Base-by-base conservation (phyloP, 2,329 filamentous ascomycete genomes). In the Blastomyces parvus region DNA sequence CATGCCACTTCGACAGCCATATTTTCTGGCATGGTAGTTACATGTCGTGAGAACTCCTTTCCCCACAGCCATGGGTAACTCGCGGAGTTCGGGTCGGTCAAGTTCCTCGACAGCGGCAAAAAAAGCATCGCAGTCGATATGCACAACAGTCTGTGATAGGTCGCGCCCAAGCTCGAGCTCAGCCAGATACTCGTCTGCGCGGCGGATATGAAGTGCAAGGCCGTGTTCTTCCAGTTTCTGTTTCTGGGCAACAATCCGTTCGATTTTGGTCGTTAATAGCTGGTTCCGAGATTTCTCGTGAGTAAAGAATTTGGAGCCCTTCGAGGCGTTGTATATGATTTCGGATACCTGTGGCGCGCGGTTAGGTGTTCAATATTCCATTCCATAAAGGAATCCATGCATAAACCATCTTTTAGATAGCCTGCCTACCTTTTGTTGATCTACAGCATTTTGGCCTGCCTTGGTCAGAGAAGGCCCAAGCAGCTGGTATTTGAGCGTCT, bases 101-200 rank as follows among this genome's bases (percentile, higher is more conserved):
- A 92, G 82, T 68, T 87, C 90, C 74, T 97, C 94, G 0, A 97
- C 94, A 0, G 94, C 91, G 0, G 94, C 94, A 71, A 94, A 99
- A 76, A 99, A 99, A 19, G 94, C 94, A 79, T 99, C 94, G 76
- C 94, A 97, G 74, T 99, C 94, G 58, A 97, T 84, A 73, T 99
- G 94, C 0, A 97, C 88, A 30, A 97, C 85, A 63, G 85, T 81
- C 73, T 97, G 94, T 0, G 87, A 88, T 44, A 99, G 79, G 71
- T 97, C 92, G 57, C 94, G 84, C 0, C 83, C 82, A 8, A 86
- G 73, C 71, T 99, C 94, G 25, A 97, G 82, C 69, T 93, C 86
- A 0, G 86, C 81, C 61, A 97, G 87, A 65, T 90, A 86, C 65
- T 90, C 86, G 73, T 97, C 92, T 25, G 90, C 91, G 64, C 85